phyloP scores from a whole-genome alignment of 768 basidiomycete species.

The Pisolithus sp. region DNA sequence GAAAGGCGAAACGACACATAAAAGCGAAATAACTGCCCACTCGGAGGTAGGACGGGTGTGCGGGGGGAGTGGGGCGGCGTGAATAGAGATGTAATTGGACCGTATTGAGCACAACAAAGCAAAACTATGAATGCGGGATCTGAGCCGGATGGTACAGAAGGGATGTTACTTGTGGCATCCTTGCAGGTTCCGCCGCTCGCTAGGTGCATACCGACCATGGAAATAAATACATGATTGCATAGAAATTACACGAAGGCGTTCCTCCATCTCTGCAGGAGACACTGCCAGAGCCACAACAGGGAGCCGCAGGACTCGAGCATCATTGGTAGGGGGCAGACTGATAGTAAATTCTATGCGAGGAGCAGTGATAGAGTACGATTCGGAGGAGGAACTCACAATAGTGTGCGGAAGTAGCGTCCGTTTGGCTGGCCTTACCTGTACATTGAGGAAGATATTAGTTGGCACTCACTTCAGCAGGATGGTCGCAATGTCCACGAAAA shows the following conservation, averaged over 20 bases:
- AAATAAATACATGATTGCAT: slow-evolving; percentile 47
- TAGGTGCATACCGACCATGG: no score
- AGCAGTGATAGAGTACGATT: slow-evolving; percentile 22
- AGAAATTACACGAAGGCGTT: slow-evolving; percentile 49
- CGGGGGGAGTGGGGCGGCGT: background rate
- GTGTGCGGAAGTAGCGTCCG: slow-evolving; percentile 11
- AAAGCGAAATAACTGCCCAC: slow-evolving; percentile 1
- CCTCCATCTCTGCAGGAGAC: slow-evolving; percentile 39
- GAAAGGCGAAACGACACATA: no score
- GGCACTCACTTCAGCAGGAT: slow-evolving; percentile 7
- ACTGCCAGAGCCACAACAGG: slow-evolving; percentile 61
- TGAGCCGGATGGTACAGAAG: slow-evolving; percentile 7
- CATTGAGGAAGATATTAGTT: slow-evolving; percentile 32
- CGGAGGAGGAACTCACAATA: slow-evolving; percentile 34
- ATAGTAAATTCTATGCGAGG: slow-evolving; percentile 26
- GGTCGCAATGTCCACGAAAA: slow-evolving; percentile 22
- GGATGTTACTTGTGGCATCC: slow-evolving; percentile 19
- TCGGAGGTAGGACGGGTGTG: slow-evolving; percentile 7
- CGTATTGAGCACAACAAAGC: background rate
- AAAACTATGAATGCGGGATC: slow-evolving; percentile 7
- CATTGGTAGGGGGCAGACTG: slow-evolving; percentile 30
- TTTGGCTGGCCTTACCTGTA: slow-evolving; percentile 29
- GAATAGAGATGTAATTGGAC: background rate
- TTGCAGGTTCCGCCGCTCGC: slow-evolving; percentile 17
- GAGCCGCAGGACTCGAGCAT: slow-evolving; percentile 51